phyloP scores from a whole-genome alignment of 2,329 filamentous ascomycete genomes.

The Fusarium tanahbumbuense region DNA sequence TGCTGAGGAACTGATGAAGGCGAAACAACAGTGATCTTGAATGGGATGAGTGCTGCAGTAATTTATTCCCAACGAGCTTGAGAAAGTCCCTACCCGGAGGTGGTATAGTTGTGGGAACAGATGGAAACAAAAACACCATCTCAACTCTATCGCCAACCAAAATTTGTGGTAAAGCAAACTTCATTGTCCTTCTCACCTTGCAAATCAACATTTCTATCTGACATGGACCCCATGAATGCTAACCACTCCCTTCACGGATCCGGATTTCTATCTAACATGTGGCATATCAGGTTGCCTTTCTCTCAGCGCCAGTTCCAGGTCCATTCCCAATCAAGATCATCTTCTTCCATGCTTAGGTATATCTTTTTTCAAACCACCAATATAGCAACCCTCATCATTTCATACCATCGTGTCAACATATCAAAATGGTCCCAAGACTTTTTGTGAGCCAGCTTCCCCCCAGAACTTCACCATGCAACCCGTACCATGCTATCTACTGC shows the following conservation, averaged over 20 bases:
- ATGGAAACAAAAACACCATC: background rate
- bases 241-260: slow-evolving; percentile 19
- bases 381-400: slow-evolving; percentile 31
- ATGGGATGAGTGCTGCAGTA: background rate
- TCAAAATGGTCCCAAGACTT: slow-evolving; percentile 34
- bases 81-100: fast-evolving
- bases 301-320: slow-evolving; percentile 13
- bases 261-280: slow-evolving; percentile 32
- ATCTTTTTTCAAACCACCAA: slow-evolving; percentile 31
- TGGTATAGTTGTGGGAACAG: too few relatives aligned
- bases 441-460: slow-evolving; percentile 18
- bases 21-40: background rate
- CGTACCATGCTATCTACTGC: slow-evolving; percentile 43
- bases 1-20: background rate
- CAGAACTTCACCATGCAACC: slow-evolving; percentile 43
- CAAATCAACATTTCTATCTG: slow-evolving; percentile 36
- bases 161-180: background rate
- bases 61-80: background rate
- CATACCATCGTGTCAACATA: slow-evolving; percentile 39
- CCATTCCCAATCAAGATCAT: slow-evolving; percentile 19
- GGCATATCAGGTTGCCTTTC: slow-evolving; percentile 25
- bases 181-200: slow-evolving; percentile 7
- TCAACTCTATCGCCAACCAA: background rate
- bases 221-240: slow-evolving; percentile 33
- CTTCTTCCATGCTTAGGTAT: slow-evolving; percentile 26